Evolutionary conservation across 768 basidiomycete genomes (phyloP), one percentile per base, ranked within the genome.

Genomic region (Calocybe cyanea): DNA sequence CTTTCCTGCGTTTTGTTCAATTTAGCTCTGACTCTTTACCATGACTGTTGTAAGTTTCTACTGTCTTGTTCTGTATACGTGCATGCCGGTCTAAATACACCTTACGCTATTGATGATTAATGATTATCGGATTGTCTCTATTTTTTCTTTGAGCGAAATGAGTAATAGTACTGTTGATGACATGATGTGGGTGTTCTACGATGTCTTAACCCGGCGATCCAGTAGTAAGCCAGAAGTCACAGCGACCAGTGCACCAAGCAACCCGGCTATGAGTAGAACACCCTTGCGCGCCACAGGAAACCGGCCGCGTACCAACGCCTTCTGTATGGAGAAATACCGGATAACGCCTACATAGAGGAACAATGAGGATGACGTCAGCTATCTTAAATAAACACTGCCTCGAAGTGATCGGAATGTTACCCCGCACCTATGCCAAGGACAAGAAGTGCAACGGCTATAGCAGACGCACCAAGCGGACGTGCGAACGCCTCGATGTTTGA

Each of bases 391-490:
- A 14, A 14, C 34, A 14, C 7, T 5, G 5, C 14, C 7, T n/a
- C n/a, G 34, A 35, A 14, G 34, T 35, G 34, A 35, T 14, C 7
- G 17, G 34, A n/a, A 8, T 32, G 31, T 32, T 32, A 32, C 8
- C n/a, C 9, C 40, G 38, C 31, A 59, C 60, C 62, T 19, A 69
- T 43, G 8, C 39, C 24, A 4, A 75, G 61, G 13, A 70, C 66
- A 2, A 58, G 35, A 19, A 76, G 48, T 0, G 65, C 71, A 19
- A 72, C 36, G 18, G 53, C 38, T 17, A 75, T 60, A 25, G 69
- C 59, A 2, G 66, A 59, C 1, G 70, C 71, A 1, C 75, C 77
- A 3, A 78, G 58, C 6, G 76, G 75, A n/a, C 71, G 64, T 4
- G 71, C 66, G 38, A 39, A 56, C 14, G 39, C 30, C 19, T 49